Evolutionary conservation across 2,329 filamentous ascomycete species (phyloP).

Genomic region (Epichloe elymi): DNA sequence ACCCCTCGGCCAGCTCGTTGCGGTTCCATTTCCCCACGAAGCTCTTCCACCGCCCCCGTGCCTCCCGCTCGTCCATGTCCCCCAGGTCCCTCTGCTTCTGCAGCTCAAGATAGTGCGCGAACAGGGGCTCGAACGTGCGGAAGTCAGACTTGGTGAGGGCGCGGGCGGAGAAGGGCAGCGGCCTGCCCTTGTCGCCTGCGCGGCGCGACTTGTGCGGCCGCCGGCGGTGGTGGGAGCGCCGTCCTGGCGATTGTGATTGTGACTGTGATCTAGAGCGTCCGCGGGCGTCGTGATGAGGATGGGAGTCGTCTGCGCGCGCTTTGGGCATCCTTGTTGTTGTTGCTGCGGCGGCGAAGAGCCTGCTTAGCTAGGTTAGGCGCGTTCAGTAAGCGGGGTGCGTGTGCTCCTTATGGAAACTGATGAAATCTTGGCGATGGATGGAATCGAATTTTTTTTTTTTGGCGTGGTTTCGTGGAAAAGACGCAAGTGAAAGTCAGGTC

Average conservation of each 20-base stretch:
- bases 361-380: no score
- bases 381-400: background rate
- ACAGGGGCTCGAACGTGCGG: slow-evolving; percentile 52
- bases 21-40: slow-evolving; percentile 88
- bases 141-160: slow-evolving; percentile 57
- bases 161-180: slow-evolving; percentile 53
- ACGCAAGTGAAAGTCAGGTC: background rate
- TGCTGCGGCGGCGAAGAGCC: no score
- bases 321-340: background rate
- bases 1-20: slow-evolving; percentile 73
- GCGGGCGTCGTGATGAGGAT: background rate
- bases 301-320: background rate
- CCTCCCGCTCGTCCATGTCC: slow-evolving; percentile 59
- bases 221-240: slow-evolving; percentile 13
- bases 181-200: background rate
- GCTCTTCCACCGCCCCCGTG: slow-evolving; percentile 81
- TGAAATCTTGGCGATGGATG: background rate
- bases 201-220: background rate
- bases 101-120: slow-evolving; percentile 74
- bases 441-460: background rate
- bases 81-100: slow-evolving; percentile 64
- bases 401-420: background rate
- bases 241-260: background rate
- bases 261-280: background rate
- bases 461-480: background rate